These are phyloP conservation scores for Boletus sp. DNA, from an alignment of 768 basidiomycete species.

Conservation along the genomic window DNA sequence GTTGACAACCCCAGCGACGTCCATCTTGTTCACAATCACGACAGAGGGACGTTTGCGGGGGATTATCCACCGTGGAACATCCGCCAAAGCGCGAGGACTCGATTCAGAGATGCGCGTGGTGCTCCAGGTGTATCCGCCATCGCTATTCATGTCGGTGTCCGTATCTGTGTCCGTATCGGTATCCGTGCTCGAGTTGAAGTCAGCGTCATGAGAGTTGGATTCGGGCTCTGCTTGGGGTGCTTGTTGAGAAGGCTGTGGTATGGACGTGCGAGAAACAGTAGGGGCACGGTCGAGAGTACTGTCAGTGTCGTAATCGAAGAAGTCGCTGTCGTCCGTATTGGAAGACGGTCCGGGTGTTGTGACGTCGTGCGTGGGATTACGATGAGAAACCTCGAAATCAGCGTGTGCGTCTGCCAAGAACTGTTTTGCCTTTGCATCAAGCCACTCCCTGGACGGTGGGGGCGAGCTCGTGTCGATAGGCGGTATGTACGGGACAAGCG, in stretches of 20 bases:
- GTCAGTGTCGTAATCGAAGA: conserved; percentile 23
- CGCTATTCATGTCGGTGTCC: conserved; percentile 14
- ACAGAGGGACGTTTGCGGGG: conserved; percentile 23
- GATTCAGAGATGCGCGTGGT: conserved; percentile 1
- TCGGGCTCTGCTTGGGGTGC: background rate
- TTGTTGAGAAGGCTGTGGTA: background rate
- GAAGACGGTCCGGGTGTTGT: background rate
- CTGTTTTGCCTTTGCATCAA: conserved; percentile 14
- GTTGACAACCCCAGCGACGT: background rate
- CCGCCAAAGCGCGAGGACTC: conserved; percentile 3
- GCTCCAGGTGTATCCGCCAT: conserved; percentile 15
- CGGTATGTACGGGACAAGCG: conserved; percentile 22
- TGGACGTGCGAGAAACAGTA: background rate
- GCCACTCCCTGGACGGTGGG: conserved; percentile 14
- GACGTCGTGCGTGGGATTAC: background rate
- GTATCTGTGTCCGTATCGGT: conserved; percentile 14
- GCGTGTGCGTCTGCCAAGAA: conserved; percentile 16
- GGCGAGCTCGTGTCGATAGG: conserved; percentile 21
- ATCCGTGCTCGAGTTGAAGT: conserved; percentile 8
- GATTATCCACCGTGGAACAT: conserved; percentile 16
- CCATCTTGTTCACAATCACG: background rate
- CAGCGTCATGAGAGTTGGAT: conserved; percentile 2
- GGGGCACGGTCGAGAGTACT: conserved; percentile 10
- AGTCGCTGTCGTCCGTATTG: conserved; percentile 7
- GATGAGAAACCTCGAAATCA: conserved; percentile 3